These are phyloP conservation scores for Oidiodendron maius DNA, from an alignment of 495 filamentous ascomycete species.

Conservation along the genomic window DNA sequence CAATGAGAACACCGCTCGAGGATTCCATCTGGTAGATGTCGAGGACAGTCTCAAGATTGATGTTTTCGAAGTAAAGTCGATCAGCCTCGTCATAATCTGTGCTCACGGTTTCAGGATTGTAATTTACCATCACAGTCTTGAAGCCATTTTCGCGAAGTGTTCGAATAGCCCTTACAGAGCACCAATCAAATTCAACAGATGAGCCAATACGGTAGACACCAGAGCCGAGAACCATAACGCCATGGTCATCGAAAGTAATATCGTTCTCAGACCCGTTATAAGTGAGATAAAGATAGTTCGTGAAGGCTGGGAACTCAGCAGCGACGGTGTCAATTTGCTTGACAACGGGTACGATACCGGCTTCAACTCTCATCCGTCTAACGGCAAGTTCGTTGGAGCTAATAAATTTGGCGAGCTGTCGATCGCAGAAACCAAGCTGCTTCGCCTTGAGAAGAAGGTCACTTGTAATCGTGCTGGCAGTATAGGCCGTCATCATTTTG, in stretches of 20 bases:
- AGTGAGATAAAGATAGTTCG: conserved; percentile 95
- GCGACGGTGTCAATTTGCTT: conserved; percentile 99
- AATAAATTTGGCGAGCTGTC: conserved; percentile 90
- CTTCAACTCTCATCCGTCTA: conserved; percentile 71
- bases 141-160: conserved; percentile 81
- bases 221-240: conserved; percentile 91
- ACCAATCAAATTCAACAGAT: conserved; percentile 99
- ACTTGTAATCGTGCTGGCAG: conserved; percentile 57
- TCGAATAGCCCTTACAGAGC: conserved; percentile 91
- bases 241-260: conserved; percentile 76
- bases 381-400: conserved; percentile 88
- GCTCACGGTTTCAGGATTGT: conserved; percentile 90
- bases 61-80: conserved; percentile 94
- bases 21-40: conserved; percentile 92
- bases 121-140: conserved; percentile 99
- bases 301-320: conserved; percentile 90
- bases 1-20: conserved; percentile 86
- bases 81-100: conserved; percentile 98
- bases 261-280: conserved; percentile 92
- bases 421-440: conserved; percentile 88
- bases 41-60: conserved; percentile 87
- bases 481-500: conserved; percentile 67
- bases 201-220: conserved; percentile 98
- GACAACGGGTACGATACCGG: conserved; percentile 79
- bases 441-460: conserved; percentile 74